These are phyloP conservation scores for Medicago ruthenica DNA, from an alignment of 306 rosid species.

Conservation along the genomic window DNA sequence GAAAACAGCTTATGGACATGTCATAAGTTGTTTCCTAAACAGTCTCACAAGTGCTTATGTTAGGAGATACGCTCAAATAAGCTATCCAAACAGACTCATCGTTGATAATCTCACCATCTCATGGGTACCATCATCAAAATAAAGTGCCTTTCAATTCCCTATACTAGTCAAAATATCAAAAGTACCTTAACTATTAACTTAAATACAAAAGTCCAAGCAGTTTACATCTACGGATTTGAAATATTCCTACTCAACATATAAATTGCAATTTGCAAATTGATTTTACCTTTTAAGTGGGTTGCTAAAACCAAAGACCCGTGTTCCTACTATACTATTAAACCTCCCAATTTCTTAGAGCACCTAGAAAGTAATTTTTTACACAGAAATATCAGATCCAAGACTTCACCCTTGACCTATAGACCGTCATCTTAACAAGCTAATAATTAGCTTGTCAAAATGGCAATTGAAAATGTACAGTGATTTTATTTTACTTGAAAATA, in stretches of 20 bases:
- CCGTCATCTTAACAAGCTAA: no score
- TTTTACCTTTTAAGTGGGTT: not conserved
- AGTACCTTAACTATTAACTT: not conserved
- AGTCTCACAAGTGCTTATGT: no score
- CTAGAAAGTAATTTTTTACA: constrained; percentile 1
- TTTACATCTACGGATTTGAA: constrained; percentile 12
- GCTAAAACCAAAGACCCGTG: not conserved
- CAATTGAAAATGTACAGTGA: not conserved
- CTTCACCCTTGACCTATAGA: not conserved
- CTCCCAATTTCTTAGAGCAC: not conserved
- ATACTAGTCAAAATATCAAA: constrained; percentile 9
- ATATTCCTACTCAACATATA: constrained; percentile 5
- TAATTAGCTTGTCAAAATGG: not conserved
- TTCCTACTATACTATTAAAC: not conserved
- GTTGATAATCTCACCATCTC: not conserved
- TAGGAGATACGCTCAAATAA: no score
- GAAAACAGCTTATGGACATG: not conserved
- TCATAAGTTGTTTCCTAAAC: no score
- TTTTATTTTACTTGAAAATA: not conserved
- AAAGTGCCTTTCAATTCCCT: not conserved
- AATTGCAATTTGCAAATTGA: not conserved
- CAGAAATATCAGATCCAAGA: not conserved
- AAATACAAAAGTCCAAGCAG: not conserved
- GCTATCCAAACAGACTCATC: not conserved
- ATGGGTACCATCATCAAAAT: constrained; percentile 1